phyloP scores from a whole-genome alignment of 2,329 filamentous ascomycete species.

The Aspergillus sp. region DNA sequence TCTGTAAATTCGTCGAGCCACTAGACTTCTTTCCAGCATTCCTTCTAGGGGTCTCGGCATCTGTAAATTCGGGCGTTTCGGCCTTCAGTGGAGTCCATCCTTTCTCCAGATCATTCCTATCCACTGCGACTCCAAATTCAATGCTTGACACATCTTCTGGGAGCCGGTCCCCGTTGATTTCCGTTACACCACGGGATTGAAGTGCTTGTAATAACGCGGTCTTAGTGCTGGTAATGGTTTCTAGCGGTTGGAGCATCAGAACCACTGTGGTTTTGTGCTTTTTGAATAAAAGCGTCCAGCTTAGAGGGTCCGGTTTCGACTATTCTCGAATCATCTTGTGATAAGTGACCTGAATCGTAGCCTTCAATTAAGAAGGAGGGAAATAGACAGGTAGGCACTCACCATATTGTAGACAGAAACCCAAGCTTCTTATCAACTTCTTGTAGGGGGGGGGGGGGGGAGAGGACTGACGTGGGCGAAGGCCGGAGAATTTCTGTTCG shows the following conservation, averaged over 20 bases:
- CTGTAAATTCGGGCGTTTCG: conserved; percentile 19
- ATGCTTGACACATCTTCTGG: conserved; percentile 36
- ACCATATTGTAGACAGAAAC: conserved; percentile 1
- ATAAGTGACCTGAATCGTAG: too few species aligned
- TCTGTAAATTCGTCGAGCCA: conserved; percentile 17
- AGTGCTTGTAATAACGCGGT: conserved; percentile 52
- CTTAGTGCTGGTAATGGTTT: conserved; percentile 51
- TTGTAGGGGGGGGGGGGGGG: not conserved
- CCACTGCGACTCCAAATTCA: conserved; percentile 40
- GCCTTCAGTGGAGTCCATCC: conserved; percentile 42
- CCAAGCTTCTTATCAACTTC: not conserved
- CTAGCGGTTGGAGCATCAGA: conserved; percentile 54
- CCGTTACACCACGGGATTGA: conserved; percentile 32
- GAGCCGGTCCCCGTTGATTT: conserved; percentile 31
- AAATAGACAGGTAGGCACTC: not conserved
- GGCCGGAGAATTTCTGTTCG: not conserved
- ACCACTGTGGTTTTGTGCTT: conserved; percentile 63
- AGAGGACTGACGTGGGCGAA: not conserved
- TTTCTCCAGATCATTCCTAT: conserved; percentile 41
- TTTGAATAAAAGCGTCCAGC: conserved; percentile 63
- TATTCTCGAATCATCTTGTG: conserved; percentile 2
- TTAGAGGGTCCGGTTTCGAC: conserved; percentile 35
- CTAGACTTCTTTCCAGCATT: conserved; percentile 19
- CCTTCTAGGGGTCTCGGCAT: conserved; percentile 10
- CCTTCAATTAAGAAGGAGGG: too few species aligned